phyloP scores from a whole-genome alignment of 805 yeast species.

The Kregervanrija pseudodelftensis region DNA sequence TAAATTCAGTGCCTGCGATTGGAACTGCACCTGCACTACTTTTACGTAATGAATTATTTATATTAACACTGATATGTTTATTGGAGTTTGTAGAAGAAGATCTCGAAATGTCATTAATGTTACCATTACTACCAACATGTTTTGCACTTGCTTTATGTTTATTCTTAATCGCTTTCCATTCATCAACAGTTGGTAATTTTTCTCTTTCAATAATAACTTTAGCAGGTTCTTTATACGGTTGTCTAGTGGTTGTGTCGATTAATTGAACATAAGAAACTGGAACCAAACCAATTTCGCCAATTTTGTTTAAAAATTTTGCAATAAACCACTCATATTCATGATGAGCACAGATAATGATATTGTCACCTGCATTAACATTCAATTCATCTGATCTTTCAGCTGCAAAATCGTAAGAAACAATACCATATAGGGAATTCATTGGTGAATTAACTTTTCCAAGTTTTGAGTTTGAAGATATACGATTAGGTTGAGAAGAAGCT shows the following conservation, averaged over 20 bases:
- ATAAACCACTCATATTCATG: constrained; percentile 97
- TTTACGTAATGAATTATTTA: constrained; percentile 1
- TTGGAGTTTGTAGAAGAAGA: constrained; percentile 11
- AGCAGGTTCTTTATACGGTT: constrained; percentile 42
- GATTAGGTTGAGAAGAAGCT: constrained; percentile 23
- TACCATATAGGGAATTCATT: constrained; percentile 56
- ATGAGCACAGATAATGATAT: constrained; percentile 89
- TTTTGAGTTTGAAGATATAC: constrained; percentile 16
- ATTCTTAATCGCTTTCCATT: constrained; percentile 89
- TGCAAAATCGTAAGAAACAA: constrained; percentile 75
- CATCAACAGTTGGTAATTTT: constrained; percentile 84
- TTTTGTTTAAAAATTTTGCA: constrained; percentile 88
- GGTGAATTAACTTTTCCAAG: constrained; percentile 8
- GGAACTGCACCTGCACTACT: background rate
- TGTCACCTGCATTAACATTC: constrained; percentile 78
- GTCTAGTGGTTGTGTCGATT: constrained; percentile 66
- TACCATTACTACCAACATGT: constrained; percentile 19
- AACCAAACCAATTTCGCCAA: constrained; percentile 96
- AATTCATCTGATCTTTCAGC: constrained; percentile 85
- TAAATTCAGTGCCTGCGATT: constrained; percentile 3
- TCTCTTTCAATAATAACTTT: constrained; percentile 51
- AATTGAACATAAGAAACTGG: constrained; percentile 87
- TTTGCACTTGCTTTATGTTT: constrained; percentile 84
- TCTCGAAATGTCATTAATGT: constrained; percentile 5
- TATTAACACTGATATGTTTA: background rate